A percentile compares a stretch with the other conserved stretches of the same genome.
Conservation (phyloP, 2,329 filamentous ascomycete species). For the Fusarium sp. region DNA sequence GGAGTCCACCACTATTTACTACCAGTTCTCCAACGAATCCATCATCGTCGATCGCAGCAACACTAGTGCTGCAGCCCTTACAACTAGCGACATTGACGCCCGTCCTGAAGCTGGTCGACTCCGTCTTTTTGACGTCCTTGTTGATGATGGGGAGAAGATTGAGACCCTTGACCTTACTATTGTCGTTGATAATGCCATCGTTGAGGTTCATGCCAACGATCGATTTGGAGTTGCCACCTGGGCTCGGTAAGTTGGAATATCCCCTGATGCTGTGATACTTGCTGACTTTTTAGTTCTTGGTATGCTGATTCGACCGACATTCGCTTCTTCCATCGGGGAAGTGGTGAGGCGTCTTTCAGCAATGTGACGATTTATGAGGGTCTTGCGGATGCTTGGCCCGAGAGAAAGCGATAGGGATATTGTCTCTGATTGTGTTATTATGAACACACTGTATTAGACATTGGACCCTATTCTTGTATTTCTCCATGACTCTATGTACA, state of each 20-base stretch:
- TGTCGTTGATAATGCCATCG: constrained; percentile 49
- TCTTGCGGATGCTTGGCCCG: constrained; percentile 50
- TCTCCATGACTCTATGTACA: neutral
- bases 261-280: neutral
- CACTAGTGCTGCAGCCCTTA: constrained; percentile 50
- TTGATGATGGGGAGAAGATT: constrained; percentile 41
- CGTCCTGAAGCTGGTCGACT: constrained; percentile 49
- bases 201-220: constrained; percentile 53
- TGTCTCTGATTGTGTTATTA: neutral
- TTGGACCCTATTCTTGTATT: neutral
- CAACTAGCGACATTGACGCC: constrained; percentile 49
- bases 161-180: constrained; percentile 52
- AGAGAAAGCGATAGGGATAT: constrained; percentile 28
- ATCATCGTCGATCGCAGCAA: constrained; percentile 52
- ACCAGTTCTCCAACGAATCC: constrained; percentile 55
- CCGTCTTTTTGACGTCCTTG: constrained; percentile 50
- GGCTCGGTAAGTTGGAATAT: constrained; percentile 47
- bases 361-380: constrained; percentile 48
- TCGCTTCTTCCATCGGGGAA: constrained; percentile 47
- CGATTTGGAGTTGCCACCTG: constrained; percentile 53
- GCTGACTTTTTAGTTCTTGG: constrained; percentile 46
- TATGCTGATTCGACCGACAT: constrained; percentile 47
- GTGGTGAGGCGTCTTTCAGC: constrained; percentile 43
- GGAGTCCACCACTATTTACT: constrained; percentile 53
- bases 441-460: neutral